Percentiles rank a stretch among this genome's conserved stretches.
These are phyloP conservation scores for Nyssa sinensis DNA, from an alignment of 148 eudicot species.

Conservation along the genomic window DNA sequence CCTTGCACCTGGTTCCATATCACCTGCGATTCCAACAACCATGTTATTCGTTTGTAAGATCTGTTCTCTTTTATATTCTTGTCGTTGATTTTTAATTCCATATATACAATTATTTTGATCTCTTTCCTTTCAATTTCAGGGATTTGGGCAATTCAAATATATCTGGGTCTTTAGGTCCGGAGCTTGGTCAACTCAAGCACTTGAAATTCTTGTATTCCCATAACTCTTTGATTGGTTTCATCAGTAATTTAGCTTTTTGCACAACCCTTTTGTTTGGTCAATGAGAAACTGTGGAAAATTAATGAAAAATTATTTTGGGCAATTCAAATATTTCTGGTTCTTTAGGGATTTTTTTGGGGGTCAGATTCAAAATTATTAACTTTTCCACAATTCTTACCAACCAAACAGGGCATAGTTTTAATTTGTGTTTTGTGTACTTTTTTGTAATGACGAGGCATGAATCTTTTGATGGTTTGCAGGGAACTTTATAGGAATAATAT, in stretches of 20 bases:
- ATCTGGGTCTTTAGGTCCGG: conserved; percentile 55
- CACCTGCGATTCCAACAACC: conserved; percentile 36
- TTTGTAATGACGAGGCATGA: not conserved
- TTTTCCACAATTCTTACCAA: no score
- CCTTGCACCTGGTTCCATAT: conserved; percentile 60
- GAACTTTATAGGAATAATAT: conserved; percentile 49
- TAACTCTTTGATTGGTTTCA: not conserved
- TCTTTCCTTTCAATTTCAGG: conserved; percentile 44
- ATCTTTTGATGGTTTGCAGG: conserved; percentile 25
- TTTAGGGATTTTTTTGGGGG: no score
- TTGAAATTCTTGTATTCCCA: conserved; percentile 44
- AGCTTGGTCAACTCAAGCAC: conserved; percentile 52
- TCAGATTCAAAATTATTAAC: no score
- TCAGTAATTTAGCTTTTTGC: not conserved
- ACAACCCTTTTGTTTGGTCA: not conserved
- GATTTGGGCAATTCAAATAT: conserved; percentile 61
- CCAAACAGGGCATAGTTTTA: no score
- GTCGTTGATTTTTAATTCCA: not conserved
- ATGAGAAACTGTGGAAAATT: not conserved
- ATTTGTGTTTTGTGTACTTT: no score
- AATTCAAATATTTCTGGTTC: no score
- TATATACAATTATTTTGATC: conserved; percentile 1
- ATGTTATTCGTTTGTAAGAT: conserved; percentile 48
- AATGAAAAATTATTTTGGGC: not conserved
- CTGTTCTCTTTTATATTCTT: no score